Percentiles rank a stretch among this genome's conserved stretches.
phyloP scores from a whole-genome alignment of 176 grass and related monocot genomes.

The Avena sativa region DNA sequence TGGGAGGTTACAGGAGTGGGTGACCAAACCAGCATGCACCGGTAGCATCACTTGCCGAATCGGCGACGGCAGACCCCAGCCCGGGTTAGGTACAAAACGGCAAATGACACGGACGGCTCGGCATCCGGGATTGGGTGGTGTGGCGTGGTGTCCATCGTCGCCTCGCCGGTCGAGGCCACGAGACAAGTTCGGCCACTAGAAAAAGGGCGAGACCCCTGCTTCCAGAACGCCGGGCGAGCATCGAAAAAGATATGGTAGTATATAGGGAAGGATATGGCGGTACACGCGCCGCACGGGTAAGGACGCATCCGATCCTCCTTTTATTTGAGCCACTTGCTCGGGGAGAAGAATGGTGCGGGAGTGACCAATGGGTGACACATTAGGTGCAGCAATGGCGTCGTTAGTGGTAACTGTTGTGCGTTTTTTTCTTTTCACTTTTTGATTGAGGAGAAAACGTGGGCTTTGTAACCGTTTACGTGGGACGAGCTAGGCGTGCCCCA shows the following conservation, averaged over 20 bases:
- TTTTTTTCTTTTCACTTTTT: neutral
- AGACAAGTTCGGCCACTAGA: constrained; percentile 7
- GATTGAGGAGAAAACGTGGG: constrained; percentile 28
- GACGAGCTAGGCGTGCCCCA: neutral
- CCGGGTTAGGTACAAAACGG: constrained; percentile 13
- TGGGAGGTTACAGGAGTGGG: constrained; percentile 36
- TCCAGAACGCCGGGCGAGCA: constrained; percentile 32
- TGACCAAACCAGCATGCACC: constrained; percentile 4
- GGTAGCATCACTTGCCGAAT: constrained; percentile 6
- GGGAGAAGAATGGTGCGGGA: neutral
- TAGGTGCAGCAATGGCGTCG: constrained; percentile 35
- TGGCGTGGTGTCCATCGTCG: neutral
- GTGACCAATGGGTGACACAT: constrained; percentile 37
- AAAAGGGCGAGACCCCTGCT: neutral
- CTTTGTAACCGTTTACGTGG: neutral
- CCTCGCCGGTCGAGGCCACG: neutral
- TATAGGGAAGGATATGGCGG: neutral
- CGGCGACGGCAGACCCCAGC: neutral
- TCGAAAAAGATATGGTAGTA: neutral
- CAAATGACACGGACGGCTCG: neutral
- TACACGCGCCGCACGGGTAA: neutral
- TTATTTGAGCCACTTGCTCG: constrained; percentile 21
- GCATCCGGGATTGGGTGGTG: neutral
- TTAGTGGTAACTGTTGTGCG: constrained; percentile 27
- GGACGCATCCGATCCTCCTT: constrained; percentile 53